Evolutionary conservation across 345 rosid species (phyloP).

Genomic region (Eucalyptus globulus): DNA sequence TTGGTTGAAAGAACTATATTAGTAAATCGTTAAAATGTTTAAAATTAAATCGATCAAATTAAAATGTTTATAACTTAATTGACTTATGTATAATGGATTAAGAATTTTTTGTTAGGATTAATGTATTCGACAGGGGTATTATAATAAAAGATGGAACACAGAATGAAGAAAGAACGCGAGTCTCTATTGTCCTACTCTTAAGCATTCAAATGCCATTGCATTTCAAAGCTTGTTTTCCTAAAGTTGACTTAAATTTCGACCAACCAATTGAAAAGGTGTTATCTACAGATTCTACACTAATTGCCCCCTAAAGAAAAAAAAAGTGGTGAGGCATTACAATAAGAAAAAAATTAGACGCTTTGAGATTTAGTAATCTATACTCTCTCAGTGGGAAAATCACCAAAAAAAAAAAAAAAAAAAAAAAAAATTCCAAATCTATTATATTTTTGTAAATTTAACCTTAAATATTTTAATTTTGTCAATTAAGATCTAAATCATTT

Average conservation of each 20-base stretch:
- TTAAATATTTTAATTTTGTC: too few relatives aligned
- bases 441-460: too few relatives aligned
- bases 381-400: not conserved
- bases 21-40: not conserved
- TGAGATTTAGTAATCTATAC: not conserved
- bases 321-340: not conserved
- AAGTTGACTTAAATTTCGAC: not conserved
- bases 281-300: too few relatives aligned
- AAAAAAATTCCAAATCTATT: too few relatives aligned
- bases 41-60: not conserved
- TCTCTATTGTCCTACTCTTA: not conserved
- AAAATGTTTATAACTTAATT: not conserved
- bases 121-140: not conserved
- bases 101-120: not conserved
- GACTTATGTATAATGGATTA: too few relatives aligned
- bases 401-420: too few relatives aligned
- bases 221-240: not conserved
- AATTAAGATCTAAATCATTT: accelerated
- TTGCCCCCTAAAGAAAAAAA: too few relatives aligned
- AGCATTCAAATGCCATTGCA: not conserved
- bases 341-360: not conserved
- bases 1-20: accelerated
- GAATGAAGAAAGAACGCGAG: not conserved
- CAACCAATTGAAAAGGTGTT: not conserved
- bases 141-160: not conserved